These are phyloP conservation scores for Ganoderma resinaceum DNA, from an alignment of 1,284 basidiomycete genomes.

Conservation along the genomic window DNA sequence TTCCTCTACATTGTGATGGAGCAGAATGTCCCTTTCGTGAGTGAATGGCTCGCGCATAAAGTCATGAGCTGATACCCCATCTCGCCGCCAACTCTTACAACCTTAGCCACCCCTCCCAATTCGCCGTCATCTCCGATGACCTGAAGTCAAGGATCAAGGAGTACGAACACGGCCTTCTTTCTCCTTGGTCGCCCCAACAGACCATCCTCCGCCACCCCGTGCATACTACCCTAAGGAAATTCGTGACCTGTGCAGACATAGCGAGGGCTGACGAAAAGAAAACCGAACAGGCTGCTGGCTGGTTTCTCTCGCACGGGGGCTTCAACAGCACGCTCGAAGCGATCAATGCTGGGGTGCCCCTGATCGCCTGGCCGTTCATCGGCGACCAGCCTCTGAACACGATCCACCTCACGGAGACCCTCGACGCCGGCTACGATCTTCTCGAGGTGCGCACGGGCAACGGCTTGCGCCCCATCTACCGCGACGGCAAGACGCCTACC, in stretches of 20 bases:
- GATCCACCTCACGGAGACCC: slow-evolving; percentile 25
- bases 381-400: slow-evolving; percentile 35
- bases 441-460: slow-evolving; percentile 33
- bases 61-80: background rate
- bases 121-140: slow-evolving; percentile 9
- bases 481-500: slow-evolving; percentile 22
- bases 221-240: background rate
- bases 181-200: slow-evolving; percentile 18
- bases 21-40: slow-evolving; percentile 20
- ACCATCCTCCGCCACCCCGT: slow-evolving; percentile 15
- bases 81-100: slow-evolving; percentile 10
- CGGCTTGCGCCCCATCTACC: slow-evolving; percentile 26
- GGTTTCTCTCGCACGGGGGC: slow-evolving; percentile 35
- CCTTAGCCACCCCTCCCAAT: slow-evolving; percentile 10
- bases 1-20: slow-evolving; percentile 22
- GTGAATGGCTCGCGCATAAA: background rate
- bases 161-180: slow-evolving; percentile 12
- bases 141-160: slow-evolving; percentile 11
- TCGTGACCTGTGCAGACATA: background rate
- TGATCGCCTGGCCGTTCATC: slow-evolving; percentile 34
- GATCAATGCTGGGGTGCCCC: slow-evolving; percentile 26
- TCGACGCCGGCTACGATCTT: slow-evolving; percentile 35
- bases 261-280: background rate
- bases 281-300: slow-evolving; percentile 16
- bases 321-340: slow-evolving; percentile 33